Base-by-base conservation (phyloP, 108 stramenopile genomes). In the Nitzschia palea region DNA sequence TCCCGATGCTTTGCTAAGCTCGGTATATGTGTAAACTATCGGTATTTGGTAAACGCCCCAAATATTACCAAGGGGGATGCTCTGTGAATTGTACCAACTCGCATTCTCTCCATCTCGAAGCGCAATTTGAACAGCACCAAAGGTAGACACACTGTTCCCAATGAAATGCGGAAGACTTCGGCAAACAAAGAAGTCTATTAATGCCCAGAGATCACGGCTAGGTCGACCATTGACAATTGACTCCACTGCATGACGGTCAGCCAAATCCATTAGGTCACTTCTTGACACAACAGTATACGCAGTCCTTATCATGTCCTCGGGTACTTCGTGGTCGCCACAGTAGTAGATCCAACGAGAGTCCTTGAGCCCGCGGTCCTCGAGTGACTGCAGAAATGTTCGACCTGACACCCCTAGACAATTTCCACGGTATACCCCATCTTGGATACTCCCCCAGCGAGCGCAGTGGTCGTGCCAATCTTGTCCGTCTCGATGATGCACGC, bases 21-120 rank as follows among this genome's bases (percentile, higher is more conserved):
- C 66, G 8, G 66, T 67, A 42, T 67, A 67, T 6, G 66, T 67
- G 23, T 67, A 67, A 40, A 56, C 66, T 18, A 67, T 67, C 29
- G 66, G 66, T 8, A 67, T 53, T 27, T 33, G 52, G 28, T 31
- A 67, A 10, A 55, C 36, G 8, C n/a, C 32, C 66, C 66, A 67
- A 28, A 67, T 37, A 20, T 55, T 54, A 30, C 52, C 52, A 9
- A 67, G 12, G 3, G 66, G 66, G n/a, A 67, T 55, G 26, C 33
- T 47, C 29, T 67, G 66, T 35, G 55, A 56, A 40, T 67, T 67
- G 54, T 67, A 67, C 66, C 66, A 67, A 31, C 40, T 55, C 14
- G 54, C 66, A 12, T 12, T 23, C 3, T 67, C 20, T 23, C 25
- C 20, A 22, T 67, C 9, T 3, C 66, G 52, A 5, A 55, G 33